Evolutionary conservation across 2,329 filamentous ascomycete genomes (phyloP).

Genomic region (Penicillium sp.): DNA sequence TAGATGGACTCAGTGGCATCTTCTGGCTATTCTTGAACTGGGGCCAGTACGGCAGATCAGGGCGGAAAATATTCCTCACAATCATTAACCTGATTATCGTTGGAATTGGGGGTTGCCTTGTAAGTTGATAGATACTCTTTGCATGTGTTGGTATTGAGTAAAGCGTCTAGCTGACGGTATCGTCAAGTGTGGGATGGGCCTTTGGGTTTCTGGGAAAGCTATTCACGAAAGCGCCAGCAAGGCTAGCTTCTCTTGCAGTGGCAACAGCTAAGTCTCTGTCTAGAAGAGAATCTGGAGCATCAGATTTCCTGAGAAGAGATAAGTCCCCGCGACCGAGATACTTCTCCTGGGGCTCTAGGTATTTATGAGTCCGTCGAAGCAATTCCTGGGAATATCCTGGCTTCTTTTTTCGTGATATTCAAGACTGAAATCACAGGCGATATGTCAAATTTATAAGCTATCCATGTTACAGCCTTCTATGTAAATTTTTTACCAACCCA

Average conservation of each 20-base stretch:
- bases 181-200: constrained; percentile 17
- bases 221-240: constrained; percentile 15
- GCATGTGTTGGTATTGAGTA: neutral
- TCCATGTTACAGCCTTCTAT: no score
- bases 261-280: neutral
- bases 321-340: no score
- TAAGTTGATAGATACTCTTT: neutral
- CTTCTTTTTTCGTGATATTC: no score
- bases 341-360: no score
- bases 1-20: constrained; percentile 22
- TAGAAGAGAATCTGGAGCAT: neutral
- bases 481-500: no score
- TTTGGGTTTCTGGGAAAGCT: constrained; percentile 22
- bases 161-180: neutral
- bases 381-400: no score
- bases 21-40: constrained; percentile 43
- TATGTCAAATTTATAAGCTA: no score
- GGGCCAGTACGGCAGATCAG: constrained; percentile 24
- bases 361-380: no score
- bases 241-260: constrained; percentile 18
- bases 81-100: neutral
- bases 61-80: constrained; percentile 1
- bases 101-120: neutral
- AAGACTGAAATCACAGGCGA: no score
- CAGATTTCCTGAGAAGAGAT: no score